phyloP scores from a whole-genome alignment of 352 stramenopile genomes.

The Pythium grandisporangium region DNA sequence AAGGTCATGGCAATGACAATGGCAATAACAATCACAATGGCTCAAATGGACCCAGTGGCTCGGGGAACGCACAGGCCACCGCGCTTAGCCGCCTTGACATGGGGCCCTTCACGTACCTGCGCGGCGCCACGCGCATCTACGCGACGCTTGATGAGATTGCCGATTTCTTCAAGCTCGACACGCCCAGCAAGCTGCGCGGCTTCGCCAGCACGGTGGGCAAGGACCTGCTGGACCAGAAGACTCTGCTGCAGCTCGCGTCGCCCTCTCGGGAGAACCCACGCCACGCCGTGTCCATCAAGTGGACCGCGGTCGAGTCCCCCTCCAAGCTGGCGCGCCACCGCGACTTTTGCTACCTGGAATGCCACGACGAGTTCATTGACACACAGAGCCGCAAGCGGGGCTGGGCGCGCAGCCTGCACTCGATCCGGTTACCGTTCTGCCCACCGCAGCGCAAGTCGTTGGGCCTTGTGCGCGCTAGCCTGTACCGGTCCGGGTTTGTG shows the following conservation, averaged over 20 bases:
- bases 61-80: too few relatives aligned
- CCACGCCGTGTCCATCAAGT: slow-evolving; percentile 79
- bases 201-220: slow-evolving; percentile 68
- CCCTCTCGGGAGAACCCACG: slow-evolving; percentile 69
- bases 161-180: slow-evolving; percentile 75
- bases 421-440: slow-evolving; percentile 66
- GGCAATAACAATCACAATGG: too few relatives aligned
- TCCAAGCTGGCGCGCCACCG: slow-evolving; percentile 66
- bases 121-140: slow-evolving; percentile 57
- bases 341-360: slow-evolving; percentile 81
- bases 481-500: slow-evolving; percentile 74
- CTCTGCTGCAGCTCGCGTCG: slow-evolving; percentile 48
- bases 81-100: too few relatives aligned
- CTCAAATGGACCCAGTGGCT: too few relatives aligned
- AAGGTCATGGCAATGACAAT: too few relatives aligned
- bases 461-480: slow-evolving; percentile 51
- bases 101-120: slow-evolving; percentile 50
- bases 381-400: slow-evolving; percentile 52
- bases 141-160: slow-evolving; percentile 74
- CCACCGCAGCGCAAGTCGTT: slow-evolving; percentile 42
- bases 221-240: slow-evolving; percentile 74
- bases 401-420: slow-evolving; percentile 74
- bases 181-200: slow-evolving; percentile 50
- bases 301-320: slow-evolving; percentile 68
- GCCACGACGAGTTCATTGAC: slow-evolving; percentile 80